Evolutionary conservation across 805 yeast species (phyloP).

Genomic region (Ogataea nitratoaversa): DNA sequence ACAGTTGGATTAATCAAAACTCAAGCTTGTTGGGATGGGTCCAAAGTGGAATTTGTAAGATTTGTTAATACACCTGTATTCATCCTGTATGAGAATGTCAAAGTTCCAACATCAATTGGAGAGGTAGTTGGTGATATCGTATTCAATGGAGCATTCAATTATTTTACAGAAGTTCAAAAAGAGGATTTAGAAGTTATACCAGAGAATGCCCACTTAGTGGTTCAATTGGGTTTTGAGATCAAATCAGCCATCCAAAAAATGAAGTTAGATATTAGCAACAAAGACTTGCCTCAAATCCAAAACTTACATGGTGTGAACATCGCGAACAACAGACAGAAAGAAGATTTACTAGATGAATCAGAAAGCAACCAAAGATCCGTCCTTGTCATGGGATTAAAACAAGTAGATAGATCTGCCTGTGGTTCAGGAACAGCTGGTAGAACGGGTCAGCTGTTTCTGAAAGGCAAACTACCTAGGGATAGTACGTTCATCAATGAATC

Average conservation of each 20-base stretch:
- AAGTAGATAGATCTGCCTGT: constrained; percentile 27
- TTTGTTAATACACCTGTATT: constrained; percentile 24
- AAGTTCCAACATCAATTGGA: constrained; percentile 15
- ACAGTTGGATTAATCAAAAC: constrained; percentile 23
- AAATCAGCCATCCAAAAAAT: constrained; percentile 10
- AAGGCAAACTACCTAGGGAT: constrained; percentile 6
- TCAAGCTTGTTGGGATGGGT: constrained; percentile 24
- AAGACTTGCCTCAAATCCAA: constrained; percentile 22
- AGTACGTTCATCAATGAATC: constrained; percentile 21
- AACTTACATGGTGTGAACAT: constrained; percentile 21
- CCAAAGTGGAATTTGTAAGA: constrained; percentile 19
- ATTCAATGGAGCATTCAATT: constrained; percentile 26
- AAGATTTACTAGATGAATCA: constrained; percentile 10
- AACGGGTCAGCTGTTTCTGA: constrained; percentile 18
- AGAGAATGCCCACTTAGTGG: constrained; percentile 15
- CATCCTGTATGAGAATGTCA: constrained; percentile 13
- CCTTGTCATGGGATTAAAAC: constrained; percentile 23
- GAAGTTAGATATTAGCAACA: constrained; percentile 12
- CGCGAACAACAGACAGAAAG: constrained; percentile 8
- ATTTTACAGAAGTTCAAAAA: constrained; percentile 14
- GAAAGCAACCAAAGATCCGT: constrained; percentile 16
- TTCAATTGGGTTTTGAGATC: constrained; percentile 19
- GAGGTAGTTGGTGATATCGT: constrained; percentile 23
- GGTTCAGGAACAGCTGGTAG: constrained; percentile 29
- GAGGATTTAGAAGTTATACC: constrained; percentile 12